Evolutionary conservation across 2,329 filamentous ascomycete species (phyloP), one percentile per base, ranked within the genome.

Genomic region (Aspergillus oerlinghausenensis): DNA sequence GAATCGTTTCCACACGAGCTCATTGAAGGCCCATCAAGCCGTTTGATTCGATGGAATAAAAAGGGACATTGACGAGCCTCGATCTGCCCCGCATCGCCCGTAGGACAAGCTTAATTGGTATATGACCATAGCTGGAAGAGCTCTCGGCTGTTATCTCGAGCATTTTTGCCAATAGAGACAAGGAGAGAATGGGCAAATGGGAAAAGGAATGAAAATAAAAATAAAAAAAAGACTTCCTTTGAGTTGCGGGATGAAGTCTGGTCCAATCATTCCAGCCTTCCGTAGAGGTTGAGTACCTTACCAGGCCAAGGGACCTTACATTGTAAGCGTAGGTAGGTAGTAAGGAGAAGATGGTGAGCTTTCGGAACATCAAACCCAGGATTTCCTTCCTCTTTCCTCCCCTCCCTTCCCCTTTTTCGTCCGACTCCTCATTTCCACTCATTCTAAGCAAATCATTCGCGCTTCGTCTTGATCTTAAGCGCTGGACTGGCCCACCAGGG

Each of bases 41-140:
- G 11, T 45, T 57, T 59, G 55, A 63, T 62, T 57, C 59, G 52
- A 56, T 55, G 54, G 52, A 3, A 17, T 25, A 3, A 21, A 29
- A 17, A 43, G 25, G 42, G 29, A 45, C 26, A n/a, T 52, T 19
- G 51, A 61, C 59, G 57, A 64, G 56, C 58, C 60, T 63, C 60
- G 61, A 64, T 62, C 60, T 56, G 63, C 61, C 63, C 63, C 61
- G 63, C 63, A 60, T 62, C 55, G 57, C 54, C 49, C 57, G 52
- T 57, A 55, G 57, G 57, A 58, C 59, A 58, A 63, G 61, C 61
- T 63, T 63, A 60, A 56, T 58, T 55, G 54, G 52, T 29, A 49
- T 53, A 45, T 60, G 57, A 25, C 52, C 57, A 56, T 35, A 55
- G 49, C 56, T 49, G 51, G 35, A 35, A 35, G 32, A 51, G 52